Evolutionary conservation across 371 early-diverging fungal genomes (phyloP), one percentile per base, ranked within the genome.

Genomic region (Rozella allomycis): DNA sequence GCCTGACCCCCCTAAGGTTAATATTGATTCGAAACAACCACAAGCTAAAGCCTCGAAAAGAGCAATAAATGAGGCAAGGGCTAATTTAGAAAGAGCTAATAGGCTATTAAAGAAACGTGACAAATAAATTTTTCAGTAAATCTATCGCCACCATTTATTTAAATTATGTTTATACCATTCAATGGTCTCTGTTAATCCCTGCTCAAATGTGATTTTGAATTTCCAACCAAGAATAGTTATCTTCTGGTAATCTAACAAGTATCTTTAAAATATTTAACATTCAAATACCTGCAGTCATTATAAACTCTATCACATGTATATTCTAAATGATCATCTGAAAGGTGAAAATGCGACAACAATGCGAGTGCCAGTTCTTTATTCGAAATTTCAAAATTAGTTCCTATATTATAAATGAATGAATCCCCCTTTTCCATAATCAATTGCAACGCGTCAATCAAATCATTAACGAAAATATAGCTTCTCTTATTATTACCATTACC

Each of bases 301-400:
- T 76, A 77, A 0, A 73, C 69, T 20, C 84, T 50, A 45, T 83
- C 84, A 26, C 63, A 55, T 0, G 76, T 77, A 51, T 67, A 73
- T 30, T 66, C 74, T 30, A 78, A 46, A 31, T 69, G 49, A 19
- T 5, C 11, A 7, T 23, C 21, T 40, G 34, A n/a, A 35, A 23
- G 12, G 28, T 22, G 13, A 17, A 38, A 38, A 19, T 18, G 19
- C 0, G 44, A 23, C 20, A 76, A 62, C 26, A 82, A 50, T 8
- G 51, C 40, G 33, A 54, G 52, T 9, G 78, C 72, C 38, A 83
- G 54, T 21, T 67, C 62, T 1, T 72, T 41, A 40, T 80, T 83
- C 12, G 71, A 59, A 14, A 80, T 56, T 40, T 83, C 84, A 36
- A 58, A 58, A 4, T 72, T 67, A 17, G 70, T 57, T 0, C 80